Conservation (phyloP, 495 filamentous ascomycete species). For the Penicillium manginii region DNA sequence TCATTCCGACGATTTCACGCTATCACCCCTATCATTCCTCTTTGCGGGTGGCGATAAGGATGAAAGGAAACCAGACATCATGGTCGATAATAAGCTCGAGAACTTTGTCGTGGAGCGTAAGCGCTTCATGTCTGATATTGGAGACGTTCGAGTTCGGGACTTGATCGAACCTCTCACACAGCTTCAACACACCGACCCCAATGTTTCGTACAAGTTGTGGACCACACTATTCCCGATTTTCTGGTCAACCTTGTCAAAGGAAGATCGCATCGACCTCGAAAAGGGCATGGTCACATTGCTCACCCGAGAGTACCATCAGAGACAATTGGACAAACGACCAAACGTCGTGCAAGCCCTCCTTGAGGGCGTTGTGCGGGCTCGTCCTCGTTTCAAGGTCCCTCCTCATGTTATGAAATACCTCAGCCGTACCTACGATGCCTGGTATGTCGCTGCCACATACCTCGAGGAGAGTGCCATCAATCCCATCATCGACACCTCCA, state of each 20-base stretch:
- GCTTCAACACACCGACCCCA: constrained; percentile 85
- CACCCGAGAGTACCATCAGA: constrained; percentile 92
- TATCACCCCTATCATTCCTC: constrained; percentile 69
- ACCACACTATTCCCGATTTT: constrained; percentile 86
- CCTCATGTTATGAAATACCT: constrained; percentile 95
- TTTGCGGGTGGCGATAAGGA: constrained; percentile 70
- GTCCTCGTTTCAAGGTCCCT: constrained; percentile 86
- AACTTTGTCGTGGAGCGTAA: constrained; percentile 74
- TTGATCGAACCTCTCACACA: constrained; percentile 90
- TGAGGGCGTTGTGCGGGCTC: constrained; percentile 78
- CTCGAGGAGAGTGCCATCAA: constrained; percentile 83
- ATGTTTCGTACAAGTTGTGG: constrained; percentile 86
- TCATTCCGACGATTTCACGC: constrained; percentile 80
- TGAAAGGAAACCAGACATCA: constrained; percentile 66
- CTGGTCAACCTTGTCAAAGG: constrained; percentile 85
- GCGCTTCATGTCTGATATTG: constrained; percentile 80
- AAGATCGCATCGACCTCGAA: constrained; percentile 89
- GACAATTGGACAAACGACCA: constrained; percentile 90
- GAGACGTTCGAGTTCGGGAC: constrained; percentile 82
- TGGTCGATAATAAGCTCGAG: constrained; percentile 82
- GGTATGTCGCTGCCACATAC: constrained; percentile 86
- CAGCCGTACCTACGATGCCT: constrained; percentile 87
- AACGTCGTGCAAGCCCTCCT: constrained; percentile 93
- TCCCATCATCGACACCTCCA: constrained; percentile 79
- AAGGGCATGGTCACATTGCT: constrained; percentile 83